These are phyloP conservation scores for Syzygium syzygioides DNA, from an alignment of 441 rosid species.

Conservation along the genomic window DNA sequence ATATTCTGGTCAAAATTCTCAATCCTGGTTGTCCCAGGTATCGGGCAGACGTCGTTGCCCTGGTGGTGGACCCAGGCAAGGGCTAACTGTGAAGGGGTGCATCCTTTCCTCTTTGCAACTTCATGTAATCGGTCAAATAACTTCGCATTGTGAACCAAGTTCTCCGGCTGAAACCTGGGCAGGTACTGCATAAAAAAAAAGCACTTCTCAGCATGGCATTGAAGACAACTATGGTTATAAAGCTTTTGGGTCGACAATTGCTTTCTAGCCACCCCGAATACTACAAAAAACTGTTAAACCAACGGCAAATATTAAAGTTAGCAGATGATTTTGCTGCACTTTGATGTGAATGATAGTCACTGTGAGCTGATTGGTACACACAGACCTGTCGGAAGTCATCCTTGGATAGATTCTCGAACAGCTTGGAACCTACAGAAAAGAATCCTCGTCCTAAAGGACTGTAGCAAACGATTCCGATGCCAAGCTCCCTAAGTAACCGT, in stretches of 20 bases:
- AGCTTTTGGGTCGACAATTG: neutral
- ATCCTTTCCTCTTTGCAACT: neutral
- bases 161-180: constrained; percentile 16
- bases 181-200: neutral
- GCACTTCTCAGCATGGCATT: neutral
- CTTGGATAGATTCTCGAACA: neutral
- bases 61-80: neutral
- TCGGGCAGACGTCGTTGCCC: neutral
- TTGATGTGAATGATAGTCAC: neutral
- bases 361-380: neutral
- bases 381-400: neutral
- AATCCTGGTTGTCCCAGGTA: neutral
- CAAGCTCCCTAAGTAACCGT: neutral
- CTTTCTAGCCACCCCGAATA: neutral
- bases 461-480: neutral
- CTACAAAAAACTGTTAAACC: neutral
- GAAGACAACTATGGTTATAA: neutral
- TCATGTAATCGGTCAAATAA: constrained; percentile 4
- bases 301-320: neutral
- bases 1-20: neutral
- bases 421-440: neutral
- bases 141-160: constrained; percentile 6
- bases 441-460: neutral
- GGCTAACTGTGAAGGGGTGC: neutral
- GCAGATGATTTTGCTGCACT: neutral